Evolutionary conservation across 2,329 filamentous ascomycete genomes (phyloP), one percentile per base, ranked within the genome.

Genomic region (Chrysoporthe deuterocubensis): DNA sequence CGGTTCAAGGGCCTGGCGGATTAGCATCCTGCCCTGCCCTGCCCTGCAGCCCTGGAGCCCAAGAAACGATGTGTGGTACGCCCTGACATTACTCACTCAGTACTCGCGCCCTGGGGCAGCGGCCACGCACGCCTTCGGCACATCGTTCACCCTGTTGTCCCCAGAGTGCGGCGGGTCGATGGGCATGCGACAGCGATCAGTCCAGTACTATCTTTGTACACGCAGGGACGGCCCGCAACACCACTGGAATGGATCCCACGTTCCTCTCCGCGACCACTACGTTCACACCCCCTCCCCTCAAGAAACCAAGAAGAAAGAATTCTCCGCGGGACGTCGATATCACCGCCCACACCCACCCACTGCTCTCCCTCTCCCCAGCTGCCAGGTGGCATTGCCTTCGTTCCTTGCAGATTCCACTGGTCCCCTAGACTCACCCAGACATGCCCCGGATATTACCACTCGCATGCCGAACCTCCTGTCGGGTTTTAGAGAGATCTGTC

Each of bases 221-320:
- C 50, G 57, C 60, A 61, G 64, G 64, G 64, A 64, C 67, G 67
- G 67, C 59, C 67, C 67, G 67, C 67, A 40, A 42, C 50, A 46
- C 21, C 42, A 34, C 42, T 61, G n/a, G 58, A 43, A 46, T 43
- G 58, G 58, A 9, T 48, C 43, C 58, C 43, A 46, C 43, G 34
- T n/a, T n/a, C 43, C 43, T 34, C 58, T 37, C 2, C 42, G 1
- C 6, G 13, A 37, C 11, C 26, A n/a, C 63, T 52, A 44, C 32
- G 11, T 8, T 16, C 50, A 64, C 37, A 42, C 40, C 63, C 54
- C 56, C n/a, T 26, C 43, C 2, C 11, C 54, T 16, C 60, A 11
- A 34, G 26, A 26, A 26, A 26, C 26, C 26, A 26, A 26, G 26
- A 26, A 26, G 26, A 26, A 26, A 26, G 2, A 26, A 26, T 26